phyloP scores from a whole-genome alignment of 768 basidiomycete genomes.

The Rhizopogon sp. region DNA sequence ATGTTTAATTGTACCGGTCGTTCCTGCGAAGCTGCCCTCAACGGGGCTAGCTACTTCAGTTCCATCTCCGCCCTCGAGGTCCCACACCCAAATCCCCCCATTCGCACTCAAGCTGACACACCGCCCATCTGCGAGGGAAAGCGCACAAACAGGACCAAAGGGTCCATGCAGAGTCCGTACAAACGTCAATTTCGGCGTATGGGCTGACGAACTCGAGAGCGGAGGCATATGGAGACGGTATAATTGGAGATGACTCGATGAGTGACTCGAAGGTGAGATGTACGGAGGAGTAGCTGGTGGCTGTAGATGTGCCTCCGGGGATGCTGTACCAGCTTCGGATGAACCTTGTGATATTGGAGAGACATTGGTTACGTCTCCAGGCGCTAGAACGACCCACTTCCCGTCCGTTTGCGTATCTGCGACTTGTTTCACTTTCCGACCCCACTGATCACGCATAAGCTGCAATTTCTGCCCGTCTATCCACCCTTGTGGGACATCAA shows the following conservation, averaged over 20 bases:
- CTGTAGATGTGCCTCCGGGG: conserved; percentile 19
- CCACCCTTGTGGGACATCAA: conserved; percentile 71
- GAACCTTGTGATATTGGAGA: conserved; percentile 12
- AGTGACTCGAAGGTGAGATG: conserved; percentile 35
- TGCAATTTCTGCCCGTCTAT: conserved; percentile 61
- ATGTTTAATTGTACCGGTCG: conserved; percentile 9
- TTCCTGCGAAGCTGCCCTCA: conserved; percentile 32
- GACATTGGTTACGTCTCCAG: conserved; percentile 32
- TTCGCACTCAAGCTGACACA: conserved; percentile 72
- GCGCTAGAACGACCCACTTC: conserved; percentile 78
- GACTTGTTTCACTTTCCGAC: conserved; percentile 64
- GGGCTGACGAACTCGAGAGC: conserved; percentile 41
- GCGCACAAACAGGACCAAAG: conserved; percentile 55
- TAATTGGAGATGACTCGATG: conserved; percentile 58
- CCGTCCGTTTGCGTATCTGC: conserved; percentile 80
- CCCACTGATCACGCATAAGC: conserved; percentile 70
- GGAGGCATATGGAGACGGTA: conserved; percentile 67
- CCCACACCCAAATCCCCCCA: conserved; percentile 84
- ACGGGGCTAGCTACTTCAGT: conserved; percentile 26
- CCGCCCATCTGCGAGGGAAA: conserved; percentile 76
- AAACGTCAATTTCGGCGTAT: conserved; percentile 63
- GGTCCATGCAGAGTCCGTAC: conserved; percentile 71
- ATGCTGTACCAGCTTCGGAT: conserved; percentile 18
- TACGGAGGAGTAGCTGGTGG: conserved; percentile 3
- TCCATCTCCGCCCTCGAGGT: conserved; percentile 55